Base-by-base conservation (phyloP, 1,284 basidiomycete species). In the Tremellales sp. region DNA sequence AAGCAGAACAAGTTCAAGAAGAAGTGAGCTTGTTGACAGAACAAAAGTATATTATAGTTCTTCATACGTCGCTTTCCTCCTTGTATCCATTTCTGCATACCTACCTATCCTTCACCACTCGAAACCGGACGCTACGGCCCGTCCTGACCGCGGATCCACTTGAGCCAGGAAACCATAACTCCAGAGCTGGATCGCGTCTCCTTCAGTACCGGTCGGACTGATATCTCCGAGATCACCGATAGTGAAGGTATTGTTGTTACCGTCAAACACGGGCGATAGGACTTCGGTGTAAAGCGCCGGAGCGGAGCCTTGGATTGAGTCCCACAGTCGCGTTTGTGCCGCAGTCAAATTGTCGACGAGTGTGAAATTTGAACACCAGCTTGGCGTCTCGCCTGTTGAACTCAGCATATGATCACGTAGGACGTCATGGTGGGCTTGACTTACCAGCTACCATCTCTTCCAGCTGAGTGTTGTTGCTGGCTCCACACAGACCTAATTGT, bases 111-210 rank as follows among this genome's bases (percentile, higher is more conserved):
- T 13, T 8, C 39, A 21, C 26, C 26, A 53, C 15, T 45, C 41
- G 48, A 65, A 62, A 1, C 64, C 62, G 1, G 48, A 51, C 0
- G 62, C 65, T 1, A 64, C 65, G 0, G 65, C 51, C 22, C 40
- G 36, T 3, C 67, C 64, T 3, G 57, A 60, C 27, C 65, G 44
- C 12, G 70, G 68, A 53, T 72, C 70, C 12, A 67, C 58, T 27
- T 68, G 59, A 3, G 65, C 72, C 46, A 74, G 52, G 57, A 73
- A 69, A 1, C 61, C 70, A 56, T 71, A 74, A 41, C 65, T 67
- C 72, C 73, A 75, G 11, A 75, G 56, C 57, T 75, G 73, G 40
- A 75, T 53, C 2, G 73, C 73, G 46, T 75, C 70, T n/a, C 69
- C 70, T 55, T 75, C 73, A 1, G 70, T 73, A 2, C 70, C 72